Base-by-base conservation (phyloP, 2,329 filamentous ascomycete species). In the Claviceps monticola region DNA sequence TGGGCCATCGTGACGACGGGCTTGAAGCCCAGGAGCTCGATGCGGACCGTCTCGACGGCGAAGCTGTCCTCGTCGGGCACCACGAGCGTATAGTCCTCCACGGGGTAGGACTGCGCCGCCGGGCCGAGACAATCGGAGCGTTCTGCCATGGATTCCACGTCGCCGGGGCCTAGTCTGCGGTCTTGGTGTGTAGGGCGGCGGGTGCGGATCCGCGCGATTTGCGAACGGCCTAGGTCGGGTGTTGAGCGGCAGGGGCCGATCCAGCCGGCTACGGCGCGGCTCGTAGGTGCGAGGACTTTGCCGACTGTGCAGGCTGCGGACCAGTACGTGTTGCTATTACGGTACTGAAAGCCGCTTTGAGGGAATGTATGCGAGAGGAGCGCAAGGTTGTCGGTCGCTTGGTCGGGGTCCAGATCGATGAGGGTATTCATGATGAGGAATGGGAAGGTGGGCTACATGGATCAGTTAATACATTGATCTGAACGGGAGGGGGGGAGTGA, bases 391-490 rank as follows among this genome's bases (percentile, higher is more conserved):
- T 83, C 78, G 5, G 78, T 80, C 3, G 80, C 80, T 4, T 74
- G 74, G 61, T 86, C 83, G 2, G 80, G 80, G 59, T 88, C 84
- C 58, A 86, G 79, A 62, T 88, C 85, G 56, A 88, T 81, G 44
- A 89, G 72, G 4, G 84, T 78, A 62, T 88, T 88, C 83, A 89
- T 88, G 46, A 87, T 80, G 39, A 88, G 74, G 67, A 85, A 89
- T 2, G 84, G 83, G 46, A 86, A 79, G 0, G 78, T 81, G 4
- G 74, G 68, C 74, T 77, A 54, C 41, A 37, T 11, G 3, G 2
- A 14, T 26, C 13, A 44, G 42, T 16, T 14, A 26, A 16, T 1
- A 3, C 17, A 21, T 43, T 44, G 26, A 46, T n/a, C 16, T 41
- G n/a, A 41, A 16, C 3, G 19, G 19, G 19, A 2, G 19, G 4